Percentiles rank a stretch among this genome's conserved stretches.
These are phyloP conservation scores for Phytopythium chamaehyphon DNA, from an alignment of 352 stramenopile genomes.

Conservation along the genomic window DNA sequence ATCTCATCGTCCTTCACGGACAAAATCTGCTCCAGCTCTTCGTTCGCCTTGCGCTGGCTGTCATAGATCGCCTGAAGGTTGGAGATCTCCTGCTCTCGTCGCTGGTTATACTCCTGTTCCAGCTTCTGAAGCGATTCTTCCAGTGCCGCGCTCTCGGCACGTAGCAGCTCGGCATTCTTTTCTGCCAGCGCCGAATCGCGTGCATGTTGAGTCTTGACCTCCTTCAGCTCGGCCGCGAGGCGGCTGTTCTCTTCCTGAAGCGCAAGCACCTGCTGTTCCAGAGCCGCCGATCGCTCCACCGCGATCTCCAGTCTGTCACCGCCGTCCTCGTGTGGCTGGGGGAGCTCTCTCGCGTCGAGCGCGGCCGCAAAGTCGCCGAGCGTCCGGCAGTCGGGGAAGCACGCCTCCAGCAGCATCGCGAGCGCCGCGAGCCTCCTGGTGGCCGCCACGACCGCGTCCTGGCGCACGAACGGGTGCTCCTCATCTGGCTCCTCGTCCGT, in stretches of 20 bases:
- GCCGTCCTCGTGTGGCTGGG: background rate
- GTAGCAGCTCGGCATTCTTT: constrained; percentile 26
- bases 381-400: constrained; percentile 10
- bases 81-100: constrained; percentile 34
- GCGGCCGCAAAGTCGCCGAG: background rate
- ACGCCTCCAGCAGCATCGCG: constrained; percentile 8
- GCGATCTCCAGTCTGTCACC: constrained; percentile 11
- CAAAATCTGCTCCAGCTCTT: constrained; percentile 40
- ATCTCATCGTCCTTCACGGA: constrained; percentile 41
- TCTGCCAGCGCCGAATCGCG: constrained; percentile 20
- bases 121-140: constrained; percentile 30
- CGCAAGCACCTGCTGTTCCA: constrained; percentile 7
- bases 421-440: constrained; percentile 20
- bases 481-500: constrained; percentile 3
- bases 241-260: constrained; percentile 16
- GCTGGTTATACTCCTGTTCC: constrained; percentile 24
- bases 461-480: constrained; percentile 6
- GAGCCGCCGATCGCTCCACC: constrained; percentile 8
- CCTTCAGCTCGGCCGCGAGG: constrained; percentile 16
- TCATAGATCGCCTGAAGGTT: constrained; percentile 24
- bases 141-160: constrained; percentile 28
- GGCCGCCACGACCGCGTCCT: constrained; percentile 7
- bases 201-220: constrained; percentile 14
- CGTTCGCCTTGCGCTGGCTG: constrained; percentile 32
- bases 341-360: background rate